Evolutionary conservation across 2,329 filamentous ascomycete species (phyloP).

Genomic region (Aschersonia sp.): DNA sequence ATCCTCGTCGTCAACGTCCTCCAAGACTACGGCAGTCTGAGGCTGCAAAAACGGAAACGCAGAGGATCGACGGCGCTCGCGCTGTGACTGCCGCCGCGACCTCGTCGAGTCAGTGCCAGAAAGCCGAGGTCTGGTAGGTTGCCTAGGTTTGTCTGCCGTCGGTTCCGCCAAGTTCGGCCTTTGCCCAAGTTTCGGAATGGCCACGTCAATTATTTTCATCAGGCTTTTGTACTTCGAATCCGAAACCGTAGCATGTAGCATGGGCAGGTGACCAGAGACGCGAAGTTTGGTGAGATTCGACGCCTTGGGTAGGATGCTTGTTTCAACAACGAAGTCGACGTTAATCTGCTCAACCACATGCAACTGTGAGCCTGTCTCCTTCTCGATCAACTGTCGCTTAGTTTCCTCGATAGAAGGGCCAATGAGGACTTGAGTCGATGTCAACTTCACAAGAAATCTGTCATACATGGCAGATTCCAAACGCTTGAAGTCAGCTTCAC

Average conservation of each 20-base stretch:
- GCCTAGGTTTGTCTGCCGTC: constrained; percentile 11
- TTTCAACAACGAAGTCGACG: constrained; percentile 90
- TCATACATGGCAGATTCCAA: constrained; percentile 96
- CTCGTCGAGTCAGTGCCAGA: constrained; percentile 30
- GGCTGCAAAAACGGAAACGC: constrained; percentile 61
- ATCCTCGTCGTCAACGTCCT: constrained; percentile 58
- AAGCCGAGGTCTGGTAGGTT: constrained; percentile 25
- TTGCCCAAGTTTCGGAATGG: constrained; percentile 66
- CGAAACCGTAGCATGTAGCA: constrained; percentile 81
- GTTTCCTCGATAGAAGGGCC: constrained; percentile 86
- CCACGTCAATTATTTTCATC: constrained; percentile 92
- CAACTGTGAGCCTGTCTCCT: constrained; percentile 54
- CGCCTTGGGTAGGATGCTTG: constrained; percentile 91
- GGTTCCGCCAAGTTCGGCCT: constrained; percentile 12
- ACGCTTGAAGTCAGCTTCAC: constrained; percentile 73
- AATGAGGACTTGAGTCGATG: constrained; percentile 90
- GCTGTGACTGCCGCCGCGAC: constrained; percentile 26
- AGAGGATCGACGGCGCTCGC: constrained; percentile 46
- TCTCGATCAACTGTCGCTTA: constrained; percentile 60
- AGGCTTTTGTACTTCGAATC: constrained; percentile 94
- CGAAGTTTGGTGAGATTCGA: constrained; percentile 85
- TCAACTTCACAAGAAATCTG: constrained; percentile 82
- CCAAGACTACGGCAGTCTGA: constrained; percentile 64
- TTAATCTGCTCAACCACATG: constrained; percentile 96
- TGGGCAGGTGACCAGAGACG: constrained; percentile 79